Evolutionary conservation across 2,329 filamentous ascomycete species (phyloP).

Genomic region (Pseudogymnoascus sp.): DNA sequence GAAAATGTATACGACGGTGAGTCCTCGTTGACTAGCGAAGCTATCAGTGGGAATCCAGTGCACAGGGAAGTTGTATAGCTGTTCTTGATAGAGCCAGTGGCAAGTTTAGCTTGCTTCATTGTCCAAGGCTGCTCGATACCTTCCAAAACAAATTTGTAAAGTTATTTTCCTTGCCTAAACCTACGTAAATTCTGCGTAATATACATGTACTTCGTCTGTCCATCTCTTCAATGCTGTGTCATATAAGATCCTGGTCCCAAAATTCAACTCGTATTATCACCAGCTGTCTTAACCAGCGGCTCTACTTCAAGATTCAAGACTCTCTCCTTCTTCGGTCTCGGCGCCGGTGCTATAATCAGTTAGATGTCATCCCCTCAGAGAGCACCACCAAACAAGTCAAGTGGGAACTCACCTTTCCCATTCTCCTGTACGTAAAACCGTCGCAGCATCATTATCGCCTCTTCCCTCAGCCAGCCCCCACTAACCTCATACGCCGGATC

Average conservation of each 20-base stretch:
- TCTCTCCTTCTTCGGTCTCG: conserved; percentile 26
- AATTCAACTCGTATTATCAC: not conserved
- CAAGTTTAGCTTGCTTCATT: not conserved
- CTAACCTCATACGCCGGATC: conserved; percentile 63
- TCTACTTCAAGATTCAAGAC: conserved; percentile 27
- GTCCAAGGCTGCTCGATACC: not conserved
- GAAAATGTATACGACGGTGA: not conserved
- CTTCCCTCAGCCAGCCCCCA: conserved; percentile 81
- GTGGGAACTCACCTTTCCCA: conserved; percentile 62
- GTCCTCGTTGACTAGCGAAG: too few species aligned
- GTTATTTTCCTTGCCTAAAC: not conserved
- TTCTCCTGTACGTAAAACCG: conserved; percentile 99
- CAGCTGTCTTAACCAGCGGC: conserved; percentile 11
- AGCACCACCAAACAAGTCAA: not conserved
- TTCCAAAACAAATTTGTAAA: not conserved
- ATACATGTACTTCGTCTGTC: not conserved
- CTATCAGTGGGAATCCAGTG: not conserved
- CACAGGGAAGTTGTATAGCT: not conserved
- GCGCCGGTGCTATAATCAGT: conserved; percentile 23
- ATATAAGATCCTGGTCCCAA: not conserved
- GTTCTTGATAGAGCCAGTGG: not conserved
- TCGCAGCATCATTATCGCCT: conserved; percentile 84
- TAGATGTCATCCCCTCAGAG: not conserved
- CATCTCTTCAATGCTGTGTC: not conserved
- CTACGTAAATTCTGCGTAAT: not conserved